Percentiles rank a stretch among this genome's conserved stretches.
Evolutionary conservation across 441 rosid genomes (phyloP).

Genomic region (Hura crepitans): DNA sequence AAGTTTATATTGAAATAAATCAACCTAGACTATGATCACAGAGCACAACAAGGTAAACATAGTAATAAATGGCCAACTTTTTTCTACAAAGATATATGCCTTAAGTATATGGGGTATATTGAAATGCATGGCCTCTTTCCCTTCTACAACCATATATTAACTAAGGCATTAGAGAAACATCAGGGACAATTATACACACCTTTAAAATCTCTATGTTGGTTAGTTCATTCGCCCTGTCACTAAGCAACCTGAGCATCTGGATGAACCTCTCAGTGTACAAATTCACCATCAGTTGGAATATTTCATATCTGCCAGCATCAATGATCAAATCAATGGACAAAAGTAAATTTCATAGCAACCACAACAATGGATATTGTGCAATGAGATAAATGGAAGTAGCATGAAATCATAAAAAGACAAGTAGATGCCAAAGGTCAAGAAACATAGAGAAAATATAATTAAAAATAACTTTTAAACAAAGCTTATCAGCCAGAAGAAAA

Average conservation of each 20-base stretch:
- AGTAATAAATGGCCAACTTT: not conserved
- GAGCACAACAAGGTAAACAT: not conserved
- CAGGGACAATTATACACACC: conserved; percentile 41
- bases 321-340: conserved; percentile 13
- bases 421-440: not conserved
- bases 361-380: conserved; percentile 2
- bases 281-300: conserved; percentile 98
- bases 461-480: too few relatives aligned
- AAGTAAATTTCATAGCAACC: not conserved
- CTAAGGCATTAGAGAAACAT: conserved; percentile 4
- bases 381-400: not conserved
- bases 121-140: too few relatives aligned
- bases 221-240: conserved; percentile 82
- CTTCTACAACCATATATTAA: conserved; percentile 5
- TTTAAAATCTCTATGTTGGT: conserved; percentile 96
- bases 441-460: too few relatives aligned
- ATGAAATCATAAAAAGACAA: not conserved
- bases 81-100: too few relatives aligned
- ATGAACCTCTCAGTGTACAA: conserved; percentile 95
- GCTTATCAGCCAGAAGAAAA: too few relatives aligned
- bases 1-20: conserved; percentile 2
- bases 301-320: conserved; percentile 76
- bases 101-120: too few relatives aligned
- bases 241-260: conserved; percentile 97
- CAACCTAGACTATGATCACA: conserved; percentile 2